phyloP scores from a whole-genome alignment of 441 rosid species.

The Biscutella laevigata region DNA sequence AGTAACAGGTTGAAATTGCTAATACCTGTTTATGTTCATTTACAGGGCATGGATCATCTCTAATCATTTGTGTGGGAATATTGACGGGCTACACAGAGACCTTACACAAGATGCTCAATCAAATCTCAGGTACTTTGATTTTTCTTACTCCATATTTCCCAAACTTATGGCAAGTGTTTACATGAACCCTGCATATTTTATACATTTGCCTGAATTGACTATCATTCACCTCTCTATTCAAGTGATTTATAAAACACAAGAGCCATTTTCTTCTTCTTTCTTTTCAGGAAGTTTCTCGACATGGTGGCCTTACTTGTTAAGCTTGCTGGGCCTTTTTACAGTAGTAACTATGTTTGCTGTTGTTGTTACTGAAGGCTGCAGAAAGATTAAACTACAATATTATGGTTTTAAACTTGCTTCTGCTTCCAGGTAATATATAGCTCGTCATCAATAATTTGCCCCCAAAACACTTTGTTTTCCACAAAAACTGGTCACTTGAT shows the following conservation, averaged over 20 bases:
- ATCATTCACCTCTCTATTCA: neutral
- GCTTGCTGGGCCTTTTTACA: slow-evolving; percentile 60
- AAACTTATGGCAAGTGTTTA: neutral
- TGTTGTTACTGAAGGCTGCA: slow-evolving; percentile 90
- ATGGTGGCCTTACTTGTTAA: slow-evolving; percentile 71
- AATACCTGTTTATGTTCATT: slow-evolving; percentile 19
- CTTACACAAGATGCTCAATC: slow-evolving; percentile 76
- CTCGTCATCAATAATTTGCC: neutral
- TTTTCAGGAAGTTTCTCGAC: slow-evolving; percentile 56
- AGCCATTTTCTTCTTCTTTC: neutral
- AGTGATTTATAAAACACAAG: neutral
- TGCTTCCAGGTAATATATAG: slow-evolving; percentile 50
- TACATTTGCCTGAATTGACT: neutral
- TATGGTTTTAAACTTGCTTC: slow-evolving; percentile 96
- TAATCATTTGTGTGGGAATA: slow-evolving; percentile 86
- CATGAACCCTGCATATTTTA: neutral
- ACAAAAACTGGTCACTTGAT: no score
- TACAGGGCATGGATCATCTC: slow-evolving; percentile 89
- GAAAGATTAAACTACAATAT: slow-evolving; percentile 89
- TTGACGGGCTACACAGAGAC: slow-evolving; percentile 90
- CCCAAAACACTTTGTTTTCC: no score
- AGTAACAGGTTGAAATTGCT: neutral
- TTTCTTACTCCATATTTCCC: neutral
- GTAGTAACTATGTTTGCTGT: slow-evolving; percentile 91
- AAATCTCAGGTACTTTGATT: slow-evolving; percentile 57